These are phyloP conservation scores for Linum usitatissimum DNA, from an alignment of 345 rosid genomes.

Conservation along the genomic window DNA sequence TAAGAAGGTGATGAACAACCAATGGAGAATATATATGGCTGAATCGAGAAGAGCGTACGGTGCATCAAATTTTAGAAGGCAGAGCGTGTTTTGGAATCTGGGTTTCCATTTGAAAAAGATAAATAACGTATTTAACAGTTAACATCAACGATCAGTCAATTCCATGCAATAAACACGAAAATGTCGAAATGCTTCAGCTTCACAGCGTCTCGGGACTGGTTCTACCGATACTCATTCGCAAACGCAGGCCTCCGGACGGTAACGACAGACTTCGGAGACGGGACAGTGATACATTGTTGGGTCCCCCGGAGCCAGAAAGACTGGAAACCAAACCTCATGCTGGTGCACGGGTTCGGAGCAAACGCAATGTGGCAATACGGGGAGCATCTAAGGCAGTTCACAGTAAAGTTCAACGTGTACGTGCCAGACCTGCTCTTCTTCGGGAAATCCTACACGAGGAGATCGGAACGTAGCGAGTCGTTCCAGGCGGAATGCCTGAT, in stretches of 20 bases:
- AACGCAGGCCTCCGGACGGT: constrained; percentile 44
- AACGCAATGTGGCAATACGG: constrained; percentile 80
- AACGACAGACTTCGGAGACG: constrained; percentile 38
- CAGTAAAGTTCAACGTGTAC: constrained; percentile 47
- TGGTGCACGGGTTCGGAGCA: constrained; percentile 70
- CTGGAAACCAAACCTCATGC: constrained; percentile 44
- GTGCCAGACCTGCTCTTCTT: constrained; percentile 72
- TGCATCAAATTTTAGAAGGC: too few relatives aligned
- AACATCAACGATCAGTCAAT: too few relatives aligned
- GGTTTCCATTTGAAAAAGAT: too few relatives aligned
- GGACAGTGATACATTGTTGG: constrained; percentile 69
- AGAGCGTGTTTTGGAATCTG: too few relatives aligned
- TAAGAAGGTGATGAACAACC: too few relatives aligned
- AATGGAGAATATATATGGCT: too few relatives aligned
- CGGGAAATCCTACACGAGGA: constrained; percentile 39
- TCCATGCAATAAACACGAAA: too few relatives aligned
- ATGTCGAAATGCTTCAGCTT: constrained; percentile 47
- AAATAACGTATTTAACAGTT: too few relatives aligned
- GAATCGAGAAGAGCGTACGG: too few relatives aligned
- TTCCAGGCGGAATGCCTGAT: constrained; percentile 59
- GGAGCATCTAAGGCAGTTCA: constrained; percentile 45
- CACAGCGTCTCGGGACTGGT: constrained; percentile 52
- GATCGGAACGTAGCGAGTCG: constrained; percentile 37
- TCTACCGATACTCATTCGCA: constrained; percentile 42
- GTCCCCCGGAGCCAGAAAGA: constrained; percentile 31